phyloP scores from a whole-genome alignment of 1,139 yeast genomes.

The Pichia sp. region DNA sequence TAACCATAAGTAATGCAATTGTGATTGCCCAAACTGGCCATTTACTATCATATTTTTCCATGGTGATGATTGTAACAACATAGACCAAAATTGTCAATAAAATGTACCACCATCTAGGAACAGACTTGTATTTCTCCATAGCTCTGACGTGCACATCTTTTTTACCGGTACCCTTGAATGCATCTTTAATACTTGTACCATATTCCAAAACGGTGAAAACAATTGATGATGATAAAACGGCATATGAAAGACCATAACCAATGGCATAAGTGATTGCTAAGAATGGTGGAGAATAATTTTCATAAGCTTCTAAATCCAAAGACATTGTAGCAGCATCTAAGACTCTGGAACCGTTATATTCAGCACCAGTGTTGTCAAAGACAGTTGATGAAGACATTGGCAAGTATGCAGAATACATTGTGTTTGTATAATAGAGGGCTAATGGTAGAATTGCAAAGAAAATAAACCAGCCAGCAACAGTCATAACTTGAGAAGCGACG shows the following conservation, averaged over 20 bases:
- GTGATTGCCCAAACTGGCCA: slow-evolving; percentile 56
- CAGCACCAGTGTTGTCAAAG: slow-evolving; percentile 1
- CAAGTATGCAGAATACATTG: slow-evolving; percentile 45
- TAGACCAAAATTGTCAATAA: slow-evolving; percentile 33
- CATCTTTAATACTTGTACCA: not conserved
- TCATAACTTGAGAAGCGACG: slow-evolving; percentile 52
- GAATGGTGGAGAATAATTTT: slow-evolving; percentile 6
- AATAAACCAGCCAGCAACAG: slow-evolving; percentile 40
- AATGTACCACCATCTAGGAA: slow-evolving; percentile 67
- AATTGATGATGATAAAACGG: slow-evolving; percentile 4
- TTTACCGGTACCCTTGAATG: not conserved
- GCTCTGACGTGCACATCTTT: slow-evolving; percentile 60
- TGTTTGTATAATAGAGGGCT: slow-evolving; percentile 47
- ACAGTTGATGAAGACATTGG: slow-evolving; percentile 40
- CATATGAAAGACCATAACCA: slow-evolving; percentile 6
- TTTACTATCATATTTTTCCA: slow-evolving; percentile 45
- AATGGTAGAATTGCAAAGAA: slow-evolving; percentile 46
- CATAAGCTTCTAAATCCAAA: slow-evolving; percentile 3
- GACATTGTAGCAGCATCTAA: slow-evolving; percentile 3
- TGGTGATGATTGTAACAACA: slow-evolving; percentile 45
- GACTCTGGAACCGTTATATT: slow-evolving; percentile 2
- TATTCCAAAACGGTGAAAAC: slow-evolving; percentile 2
- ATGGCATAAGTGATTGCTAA: slow-evolving; percentile 3
- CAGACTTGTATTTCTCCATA: slow-evolving; percentile 56
- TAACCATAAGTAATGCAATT: slow-evolving; percentile 49